These are phyloP conservation scores for Eimeria praecox DNA, from an alignment of 169 alveolate genomes.

Conservation along the genomic window DNA sequence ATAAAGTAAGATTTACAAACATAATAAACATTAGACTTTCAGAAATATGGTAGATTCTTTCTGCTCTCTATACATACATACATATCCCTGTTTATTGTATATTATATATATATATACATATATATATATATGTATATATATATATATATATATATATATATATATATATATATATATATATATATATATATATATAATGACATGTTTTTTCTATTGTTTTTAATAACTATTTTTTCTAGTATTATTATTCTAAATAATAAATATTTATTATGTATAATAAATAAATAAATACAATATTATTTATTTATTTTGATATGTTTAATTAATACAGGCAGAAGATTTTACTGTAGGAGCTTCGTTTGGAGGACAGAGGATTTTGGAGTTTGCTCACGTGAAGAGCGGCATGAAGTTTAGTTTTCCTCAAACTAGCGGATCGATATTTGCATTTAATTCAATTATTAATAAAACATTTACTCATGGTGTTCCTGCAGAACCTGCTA, in stretches of 20 bases:
- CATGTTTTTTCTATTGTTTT: too few species aligned
- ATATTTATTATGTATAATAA: not conserved
- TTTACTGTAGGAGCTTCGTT: constrained; percentile 87
- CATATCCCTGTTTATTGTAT: too few species aligned
- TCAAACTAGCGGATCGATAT: constrained; percentile 77
- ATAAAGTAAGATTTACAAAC: not conserved
- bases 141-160: not conserved
- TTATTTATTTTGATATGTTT: not conserved
- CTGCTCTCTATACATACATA: too few species aligned
- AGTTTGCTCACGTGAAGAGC: constrained; percentile 76
- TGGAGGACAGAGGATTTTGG: constrained; percentile 84
- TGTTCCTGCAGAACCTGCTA: constrained; percentile 59
- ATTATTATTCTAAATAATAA: too few species aligned
- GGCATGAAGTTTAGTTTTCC: constrained; percentile 62
- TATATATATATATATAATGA: not conserved
- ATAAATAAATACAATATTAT: not conserved
- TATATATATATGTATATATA: not conserved
- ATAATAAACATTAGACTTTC: too few species aligned
- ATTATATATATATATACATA: not conserved
- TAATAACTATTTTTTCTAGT: too few species aligned
- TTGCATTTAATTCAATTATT: constrained; percentile 73
- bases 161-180: not conserved
- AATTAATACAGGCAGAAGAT: constrained; percentile 78
- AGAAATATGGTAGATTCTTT: too few species aligned
- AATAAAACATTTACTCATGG: constrained; percentile 80